Conservation (phyloP, 495 filamentous ascomycete genomes). For the Opeltia flavorubescens region DNA sequence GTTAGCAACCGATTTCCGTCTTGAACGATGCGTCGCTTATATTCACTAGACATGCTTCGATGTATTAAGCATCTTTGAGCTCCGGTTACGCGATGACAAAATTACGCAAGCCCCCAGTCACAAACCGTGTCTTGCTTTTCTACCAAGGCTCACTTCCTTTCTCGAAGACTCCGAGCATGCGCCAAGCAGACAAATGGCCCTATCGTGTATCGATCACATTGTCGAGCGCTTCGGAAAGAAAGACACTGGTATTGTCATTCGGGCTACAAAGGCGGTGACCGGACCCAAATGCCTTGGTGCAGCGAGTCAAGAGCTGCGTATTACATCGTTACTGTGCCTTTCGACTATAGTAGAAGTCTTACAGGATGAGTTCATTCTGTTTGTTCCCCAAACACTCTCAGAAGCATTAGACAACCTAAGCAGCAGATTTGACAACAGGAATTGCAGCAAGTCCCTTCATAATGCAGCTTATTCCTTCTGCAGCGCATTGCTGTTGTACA, state of each 20-base stretch:
- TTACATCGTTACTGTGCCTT: slow-evolving; percentile 75
- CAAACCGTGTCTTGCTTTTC: slow-evolving; percentile 56
- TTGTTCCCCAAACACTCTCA: slow-evolving; percentile 61
- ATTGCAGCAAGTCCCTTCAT: slow-evolving; percentile 47
- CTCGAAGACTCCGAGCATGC: slow-evolving; percentile 56
- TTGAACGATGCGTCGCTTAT: not conserved
- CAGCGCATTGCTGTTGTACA: slow-evolving; percentile 57
- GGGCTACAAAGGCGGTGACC: slow-evolving; percentile 60
- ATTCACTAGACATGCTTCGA: slow-evolving; percentile 45
- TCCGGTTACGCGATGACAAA: slow-evolving; percentile 54
- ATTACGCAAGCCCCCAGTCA: slow-evolving; percentile 51
- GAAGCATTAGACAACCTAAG: slow-evolving; percentile 55
- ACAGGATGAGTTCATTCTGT: slow-evolving; percentile 67
- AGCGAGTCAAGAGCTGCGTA: slow-evolving; percentile 53
- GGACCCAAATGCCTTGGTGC: slow-evolving; percentile 60
- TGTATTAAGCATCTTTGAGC: slow-evolving; percentile 63
- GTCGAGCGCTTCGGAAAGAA: slow-evolving; percentile 85
- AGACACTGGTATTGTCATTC: slow-evolving; percentile 48
- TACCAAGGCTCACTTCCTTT: slow-evolving; percentile 60
- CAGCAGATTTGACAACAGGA: slow-evolving; percentile 38
- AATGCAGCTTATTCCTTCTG: slow-evolving; percentile 71
- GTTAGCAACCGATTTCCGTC: not conserved
- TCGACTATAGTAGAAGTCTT: slow-evolving; percentile 78
- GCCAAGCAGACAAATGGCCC: slow-evolving; percentile 62
- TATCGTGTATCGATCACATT: slow-evolving; percentile 80